Base-by-base conservation (phyloP, 1,139 yeast genomes). In the Nakaseomyces bracarensis region DNA sequence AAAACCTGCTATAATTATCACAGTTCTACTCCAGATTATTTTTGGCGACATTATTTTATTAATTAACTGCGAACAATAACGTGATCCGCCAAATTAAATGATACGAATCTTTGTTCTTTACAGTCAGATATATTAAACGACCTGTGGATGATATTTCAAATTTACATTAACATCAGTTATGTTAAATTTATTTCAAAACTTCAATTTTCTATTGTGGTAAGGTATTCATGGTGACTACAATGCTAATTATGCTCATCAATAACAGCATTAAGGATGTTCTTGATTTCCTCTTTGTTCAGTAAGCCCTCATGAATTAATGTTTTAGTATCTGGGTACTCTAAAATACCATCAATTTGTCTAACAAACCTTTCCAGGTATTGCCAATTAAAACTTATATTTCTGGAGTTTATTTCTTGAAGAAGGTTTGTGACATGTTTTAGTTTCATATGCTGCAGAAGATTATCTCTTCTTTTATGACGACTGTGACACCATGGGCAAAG, bases 401-500 rank as follows among this genome's bases (percentile, higher is more conserved):
- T 45, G n/a, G 39, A 40, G 29, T 46, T 46, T 29, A 55, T 41
- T 38, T 55, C 60, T 33, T 54, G 49, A 25, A 58, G 46, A 11
- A 57, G 47, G 43, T 52, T 50, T 20, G 46, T 43, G 2, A 56
- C 48, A 44, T 58, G 63, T 33, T 58, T 58, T 21, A 55, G 41
- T 44, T 57, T 57, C 53, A 58, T 55, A 31, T 57, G 55, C 38
- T 58, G 59, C 45, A 50, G 49, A 31, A 52, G 50, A 51, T 79
- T 79, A 54, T 79, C 85, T 54, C 75, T 77, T 51, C 85, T 63
- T 58, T 81, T 81, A 61, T 89, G 93, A 49, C 84, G 67, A 61
- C 86, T 84, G 20, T 78, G 78, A 64, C 97, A 86, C 62, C 76
- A 75, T 37, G 75, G 72, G 64, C 97, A 89, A 43, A 70, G 75